Percentiles rank a stretch among this genome's conserved stretches.
These are phyloP conservation scores for Diacronema lutheri DNA, from an alignment of 78 protist genomes.

Conservation along the genomic window DNA sequence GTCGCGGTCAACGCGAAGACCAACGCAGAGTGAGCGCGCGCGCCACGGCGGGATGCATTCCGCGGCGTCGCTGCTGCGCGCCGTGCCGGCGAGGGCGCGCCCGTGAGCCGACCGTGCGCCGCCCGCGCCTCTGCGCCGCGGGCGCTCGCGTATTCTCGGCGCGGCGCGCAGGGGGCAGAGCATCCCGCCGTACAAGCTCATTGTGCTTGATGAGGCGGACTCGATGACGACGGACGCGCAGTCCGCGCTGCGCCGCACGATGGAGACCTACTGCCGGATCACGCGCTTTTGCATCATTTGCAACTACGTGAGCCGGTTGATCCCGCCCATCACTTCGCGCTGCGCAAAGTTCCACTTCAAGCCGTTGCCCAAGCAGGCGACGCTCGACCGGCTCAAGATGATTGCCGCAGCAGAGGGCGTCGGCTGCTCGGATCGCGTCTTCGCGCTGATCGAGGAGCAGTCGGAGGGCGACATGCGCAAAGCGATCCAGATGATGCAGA, in stretches of 20 bases:
- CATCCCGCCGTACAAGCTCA: constrained; percentile 85
- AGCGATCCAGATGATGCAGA: constrained; percentile 73
- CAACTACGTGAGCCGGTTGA: constrained; percentile 87
- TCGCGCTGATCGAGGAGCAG: constrained; percentile 34
- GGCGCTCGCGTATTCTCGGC: too few relatives aligned
- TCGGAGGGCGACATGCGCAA: constrained; percentile 89
- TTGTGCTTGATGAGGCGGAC: constrained; percentile 98
- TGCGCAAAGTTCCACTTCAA: constrained; percentile 97
- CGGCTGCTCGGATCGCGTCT: not conserved
- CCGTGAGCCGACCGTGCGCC: too few relatives aligned
- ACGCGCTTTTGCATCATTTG: constrained; percentile 92
- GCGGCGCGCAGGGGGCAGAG: not conserved
- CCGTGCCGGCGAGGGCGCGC: too few relatives aligned
- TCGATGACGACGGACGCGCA: constrained; percentile 94
- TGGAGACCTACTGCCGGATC: constrained; percentile 80
- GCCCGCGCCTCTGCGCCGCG: too few relatives aligned
- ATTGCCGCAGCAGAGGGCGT: constrained; percentile 64
- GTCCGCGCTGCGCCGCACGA: constrained; percentile 77
- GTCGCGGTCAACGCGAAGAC: not conserved
- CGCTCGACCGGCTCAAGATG: constrained; percentile 51
- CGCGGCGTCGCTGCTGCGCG: too few relatives aligned
- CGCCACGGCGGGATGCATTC: too few relatives aligned
- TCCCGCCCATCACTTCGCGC: constrained; percentile 95
- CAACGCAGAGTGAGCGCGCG: too few relatives aligned
- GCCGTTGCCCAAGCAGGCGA: constrained; percentile 65